Conservation (phyloP, 768 basidiomycete genomes). For the Clitopilus passeckerianus region DNA sequence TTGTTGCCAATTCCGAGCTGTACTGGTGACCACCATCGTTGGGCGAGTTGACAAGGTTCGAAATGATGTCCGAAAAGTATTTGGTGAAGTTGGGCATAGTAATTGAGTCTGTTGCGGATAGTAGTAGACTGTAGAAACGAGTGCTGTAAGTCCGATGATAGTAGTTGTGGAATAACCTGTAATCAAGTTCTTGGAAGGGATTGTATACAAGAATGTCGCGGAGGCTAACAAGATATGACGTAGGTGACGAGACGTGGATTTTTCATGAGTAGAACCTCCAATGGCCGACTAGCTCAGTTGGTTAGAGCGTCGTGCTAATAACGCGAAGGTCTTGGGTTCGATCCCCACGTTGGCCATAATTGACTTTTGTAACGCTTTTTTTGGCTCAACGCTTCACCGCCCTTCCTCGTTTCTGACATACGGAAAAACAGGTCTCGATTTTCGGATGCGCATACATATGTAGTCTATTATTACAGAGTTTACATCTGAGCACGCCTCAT, state of each 20-base stretch:
- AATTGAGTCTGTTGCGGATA: background rate
- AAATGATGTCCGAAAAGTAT: background rate
- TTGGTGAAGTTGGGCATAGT: background rate
- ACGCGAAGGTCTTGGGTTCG: conserved; percentile 70
- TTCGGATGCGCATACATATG: too few relatives aligned
- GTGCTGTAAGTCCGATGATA: background rate
- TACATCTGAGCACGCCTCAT: conserved; percentile 79
- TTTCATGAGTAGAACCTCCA: too few relatives aligned
- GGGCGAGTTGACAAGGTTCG: background rate
- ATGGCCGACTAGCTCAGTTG: conserved; percentile 79
- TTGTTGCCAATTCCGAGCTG: background rate
- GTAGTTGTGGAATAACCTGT: background rate
- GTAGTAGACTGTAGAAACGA: background rate
- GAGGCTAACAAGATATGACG: too few relatives aligned
- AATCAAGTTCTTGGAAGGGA: background rate
- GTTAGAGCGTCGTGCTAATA: conserved; percentile 85
- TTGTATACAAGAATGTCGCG: background rate
- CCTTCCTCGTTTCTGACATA: too few relatives aligned
- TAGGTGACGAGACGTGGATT: too few relatives aligned
- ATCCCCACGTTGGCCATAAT: conserved; percentile 56
- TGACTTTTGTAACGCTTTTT: background rate
- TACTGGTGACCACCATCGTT: background rate
- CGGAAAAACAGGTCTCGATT: too few relatives aligned
- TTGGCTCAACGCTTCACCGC: background rate
- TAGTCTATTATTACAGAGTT: background rate